Evolutionary conservation across 495 filamentous ascomycete genomes (phyloP), one percentile per base, ranked within the genome.

Genomic region (Amorphotheca resinae): DNA sequence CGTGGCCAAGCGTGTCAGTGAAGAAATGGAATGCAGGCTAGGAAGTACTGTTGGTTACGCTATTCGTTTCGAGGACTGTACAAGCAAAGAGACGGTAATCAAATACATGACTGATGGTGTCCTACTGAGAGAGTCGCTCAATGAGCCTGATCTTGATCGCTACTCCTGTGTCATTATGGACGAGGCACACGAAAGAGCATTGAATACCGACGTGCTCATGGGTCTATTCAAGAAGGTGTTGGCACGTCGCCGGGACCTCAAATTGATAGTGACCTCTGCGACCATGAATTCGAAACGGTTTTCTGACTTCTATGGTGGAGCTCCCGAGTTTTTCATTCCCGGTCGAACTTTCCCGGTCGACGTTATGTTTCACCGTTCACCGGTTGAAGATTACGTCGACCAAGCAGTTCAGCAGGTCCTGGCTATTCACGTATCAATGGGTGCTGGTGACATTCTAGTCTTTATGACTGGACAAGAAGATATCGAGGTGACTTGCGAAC

Each of bases 31-130:
- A 52, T 86, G 94, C n/a, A 80, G 81, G 38, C 71, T 99, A 11
- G 93, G 93, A 17, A 79, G 77, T 31, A 65, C 77, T 1, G 93
- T 99, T 22, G 93, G 93, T 35, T 99, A 96, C 64, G 89, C 93
- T 1, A 99, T 99, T 59, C 87, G 93, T 22, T 99, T 99, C 58
- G 93, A 99, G 56, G 93, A 99, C 63, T 95, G 88, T 60, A 99
- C 93, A 2, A 89, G 83, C 61, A 82, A 84, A 49, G 79, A 95
- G 42, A 99, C 93, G 1, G 68, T 78, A 46, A 96, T 99, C 61
- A 99, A 99, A 62, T 99, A 99, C 56, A 95, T 99, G 93, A 99
- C 93, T 1, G 93, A 99, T 55, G 93, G 93, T 62, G 87, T 99
- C 5, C 68, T 99, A 18, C 72, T 99, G 12, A 79, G 93, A 56